Base-by-base conservation (phyloP, 495 filamentous ascomycete species). In the Cladorrhinum samala region DNA sequence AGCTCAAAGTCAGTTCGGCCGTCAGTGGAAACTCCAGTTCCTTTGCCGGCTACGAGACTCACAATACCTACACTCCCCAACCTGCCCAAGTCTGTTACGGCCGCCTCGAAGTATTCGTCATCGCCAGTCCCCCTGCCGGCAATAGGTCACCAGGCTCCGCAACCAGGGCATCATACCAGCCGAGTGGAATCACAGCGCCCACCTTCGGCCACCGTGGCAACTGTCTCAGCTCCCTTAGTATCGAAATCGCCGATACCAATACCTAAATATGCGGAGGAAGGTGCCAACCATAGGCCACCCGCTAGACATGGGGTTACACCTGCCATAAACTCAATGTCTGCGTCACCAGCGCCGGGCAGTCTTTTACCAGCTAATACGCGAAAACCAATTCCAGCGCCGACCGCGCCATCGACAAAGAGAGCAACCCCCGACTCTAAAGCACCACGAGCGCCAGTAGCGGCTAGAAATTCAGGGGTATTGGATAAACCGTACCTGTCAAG, bases 81-180 rank as follows among this genome's bases (percentile, higher is more conserved):
- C 21, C 37, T 1, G 17, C 7, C 7, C 42, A 16, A 2, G 30
- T 25, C 24, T n/a, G 13, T 17, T 13, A 9, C 25, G 16, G 13
- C n/a, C 24, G 1, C n/a, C 19, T 2, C 21, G 11, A 19, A 44
- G 11, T 46, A 49, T n/a, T 63, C 60, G 2, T 14, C 49, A 1
- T 57, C 60, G 0, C 57, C 57, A 0, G 60, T 63, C 4, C 54
- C 60, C 1, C 0, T 53, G 14, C 60, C 59, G 1, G 4, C 6
- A 1, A 48, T 57, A 4, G 48, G 5, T 19, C 49, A 13, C 2
- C n/a, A 19, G 9, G n/a, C 6, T 36, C 1, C 5, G 37, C 25
- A 1, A 2, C 20, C 20, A 9, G 5, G 8, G n/a, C n/a, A n/a
- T n/a, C n/a, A n/a, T n/a, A n/a, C n/a, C n/a, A n/a, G n/a, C n/a